Evolutionary conservation across 2,329 filamentous ascomycete species (phyloP), one percentile per base, ranked within the genome.

Genomic region (Chrysosporium queenslandicum): DNA sequence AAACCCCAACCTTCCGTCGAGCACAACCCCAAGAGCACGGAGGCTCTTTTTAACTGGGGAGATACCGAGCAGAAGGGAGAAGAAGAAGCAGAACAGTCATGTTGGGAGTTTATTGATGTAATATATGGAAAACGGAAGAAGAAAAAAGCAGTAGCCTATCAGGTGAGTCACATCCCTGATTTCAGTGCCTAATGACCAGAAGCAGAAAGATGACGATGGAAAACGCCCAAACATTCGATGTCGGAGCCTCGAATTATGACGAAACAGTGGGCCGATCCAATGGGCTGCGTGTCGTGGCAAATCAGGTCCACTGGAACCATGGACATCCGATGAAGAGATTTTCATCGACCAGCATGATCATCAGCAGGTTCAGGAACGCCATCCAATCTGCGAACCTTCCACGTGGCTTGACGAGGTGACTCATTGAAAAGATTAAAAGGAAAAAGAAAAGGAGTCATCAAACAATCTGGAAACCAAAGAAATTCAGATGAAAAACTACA

Each of bases 231-330:
- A 50, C 48, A 43, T 43, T 50, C 39, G 48, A 36, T 42, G 40
- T 50, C 48, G 49, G 49, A 51, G 49, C 39, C 49, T 51, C 30
- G 18, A 23, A 16, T 16, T 20, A 36, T 51, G 49, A 51, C 49
- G 49, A 51, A 43, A 51, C 47, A 27, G 49, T 51, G 49, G 49
- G 49, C 39, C 30, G 49, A 39, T 25, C 49, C 49, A 45, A 37
- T 42, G n/a, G 30, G n/a, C 23, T 21, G 2, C 21, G 30, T 27
- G 21, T 27, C 40, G 40, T 36, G 40, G 49, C 49, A 21, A 43
- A 21, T 16, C 18, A 43, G 18, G 27, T 16, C 39, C 18, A 23
- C 37, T 32, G 36, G 25, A 34, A 25, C 45, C 30, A 47, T 4
- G 2, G 18, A 37, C 20, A 37, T 36, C 45, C 9, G 45, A 27